A percentile compares a stretch with the other conserved stretches of the same genome.
phyloP scores from a whole-genome alignment of 1,284 basidiomycete species.

The Rhodotorula mucilaginosa region DNA sequence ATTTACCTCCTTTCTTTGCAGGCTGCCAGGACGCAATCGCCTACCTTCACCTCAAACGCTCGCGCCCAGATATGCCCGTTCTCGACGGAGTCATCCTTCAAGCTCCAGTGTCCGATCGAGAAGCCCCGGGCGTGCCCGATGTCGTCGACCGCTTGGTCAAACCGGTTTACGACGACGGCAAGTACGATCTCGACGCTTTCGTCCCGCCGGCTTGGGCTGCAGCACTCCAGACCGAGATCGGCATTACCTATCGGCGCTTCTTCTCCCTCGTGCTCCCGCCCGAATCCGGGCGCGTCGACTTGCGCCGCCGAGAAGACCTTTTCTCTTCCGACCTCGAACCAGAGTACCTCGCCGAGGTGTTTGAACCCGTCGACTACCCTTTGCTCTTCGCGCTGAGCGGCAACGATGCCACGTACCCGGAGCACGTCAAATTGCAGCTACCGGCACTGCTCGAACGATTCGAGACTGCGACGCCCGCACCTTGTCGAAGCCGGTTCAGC shows the following conservation, averaged over 20 bases:
- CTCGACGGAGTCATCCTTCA: slow-evolving; percentile 9
- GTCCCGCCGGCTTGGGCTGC: background rate
- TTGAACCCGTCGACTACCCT: slow-evolving; percentile 3
- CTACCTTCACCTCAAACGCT: slow-evolving; percentile 6
- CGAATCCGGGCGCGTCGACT: background rate
- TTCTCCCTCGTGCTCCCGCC: background rate
- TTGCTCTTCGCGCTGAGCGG: background rate
- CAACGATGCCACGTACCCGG: slow-evolving; percentile 2
- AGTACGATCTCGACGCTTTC: background rate
- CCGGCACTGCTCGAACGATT: slow-evolving; percentile 6
- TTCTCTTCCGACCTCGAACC: slow-evolving; percentile 12
- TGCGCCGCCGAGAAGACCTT: slow-evolving; percentile 7
- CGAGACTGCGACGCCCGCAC: background rate
- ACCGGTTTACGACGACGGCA: background rate
- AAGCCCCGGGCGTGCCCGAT: background rate
- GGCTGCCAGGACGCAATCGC: slow-evolving; percentile 22
- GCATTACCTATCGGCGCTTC: slow-evolving; percentile 1
- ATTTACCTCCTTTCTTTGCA: background rate
- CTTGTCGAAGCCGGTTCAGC: background rate
- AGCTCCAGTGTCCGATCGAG: slow-evolving; percentile 16
- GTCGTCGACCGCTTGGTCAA: background rate
- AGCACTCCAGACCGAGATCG: background rate
- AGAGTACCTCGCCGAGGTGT: background rate
- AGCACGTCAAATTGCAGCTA: background rate
- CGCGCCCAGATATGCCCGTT: background rate